Evolutionary conservation across 768 basidiomycete genomes (phyloP), one percentile per base, ranked within the genome.

Genomic region (Lactarius pseudohatsudake): DNA sequence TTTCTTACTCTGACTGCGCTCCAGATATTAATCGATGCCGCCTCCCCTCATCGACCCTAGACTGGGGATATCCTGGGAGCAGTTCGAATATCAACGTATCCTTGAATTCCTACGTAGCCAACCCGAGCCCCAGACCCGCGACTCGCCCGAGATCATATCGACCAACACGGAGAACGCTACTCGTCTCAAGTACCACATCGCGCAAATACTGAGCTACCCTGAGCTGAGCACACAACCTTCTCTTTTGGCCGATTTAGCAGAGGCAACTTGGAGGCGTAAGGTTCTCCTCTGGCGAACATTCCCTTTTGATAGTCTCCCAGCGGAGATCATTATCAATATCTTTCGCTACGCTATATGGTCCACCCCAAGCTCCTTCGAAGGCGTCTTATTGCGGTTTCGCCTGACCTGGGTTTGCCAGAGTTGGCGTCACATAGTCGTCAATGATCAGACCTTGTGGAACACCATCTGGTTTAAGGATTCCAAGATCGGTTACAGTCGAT

Each of bases 301-400:
- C 71, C 81, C 82, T 50, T 75, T 89, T 66, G 82, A 84, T 72
- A 79, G 85, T 45, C 79, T 90, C 2, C 90, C 90, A 2, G 74
- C 79, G 36, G 90, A 92, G 73, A 85, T 91, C 63, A 76, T 91
- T 66, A 76, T 75, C 75, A 81, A 84, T 65, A 87, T 92, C 69
- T 84, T 91, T 70, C 87, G 84, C 65, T 78, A 78, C 70, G 81
- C 85, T 43, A 80, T 79, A 47, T 89, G 85, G 87, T 81, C 26
- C 68, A 70, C 53, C 71, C 77, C 53, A 77, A 81, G 18, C 63
- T 69, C 6, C 68, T 73, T 28, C 79, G 59, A 59, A 22, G 55
- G 38, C 40, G 20, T 59, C 38, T 8, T 61, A 57, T 69, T 72
- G 50, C 85, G 87, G 58, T 72, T 86, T 40, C 72, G 72, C 59